Conservation (phyloP, 2,329 filamentous ascomycete species). For the Colletotrichum melonis region DNA sequence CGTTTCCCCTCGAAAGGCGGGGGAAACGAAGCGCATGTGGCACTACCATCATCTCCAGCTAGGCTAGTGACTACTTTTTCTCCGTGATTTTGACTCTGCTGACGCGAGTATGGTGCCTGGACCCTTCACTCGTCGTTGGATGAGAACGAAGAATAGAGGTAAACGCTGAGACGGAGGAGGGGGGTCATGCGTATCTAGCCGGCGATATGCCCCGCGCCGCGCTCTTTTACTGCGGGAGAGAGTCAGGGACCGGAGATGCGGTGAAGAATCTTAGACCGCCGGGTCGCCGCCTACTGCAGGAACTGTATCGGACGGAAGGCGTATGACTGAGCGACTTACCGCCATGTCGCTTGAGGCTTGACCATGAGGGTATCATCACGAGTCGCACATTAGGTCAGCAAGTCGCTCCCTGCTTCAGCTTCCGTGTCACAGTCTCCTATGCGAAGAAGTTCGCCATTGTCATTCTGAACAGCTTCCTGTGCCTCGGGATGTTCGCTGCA, state of each 20-base stretch:
- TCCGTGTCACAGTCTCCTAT: background rate
- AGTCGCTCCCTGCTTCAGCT: background rate
- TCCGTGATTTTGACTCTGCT: background rate
- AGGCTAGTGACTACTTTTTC: background rate
- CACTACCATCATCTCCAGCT: background rate
- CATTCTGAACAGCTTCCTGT: background rate
- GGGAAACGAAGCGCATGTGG: background rate
- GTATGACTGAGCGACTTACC: conserved; percentile 23
- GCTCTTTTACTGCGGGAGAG: background rate
- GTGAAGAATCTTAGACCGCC: conserved; percentile 14
- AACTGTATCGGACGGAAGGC: conserved; percentile 15
- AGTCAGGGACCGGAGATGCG: conserved; percentile 32
- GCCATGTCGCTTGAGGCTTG: background rate
- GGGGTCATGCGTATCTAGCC: conserved; percentile 22
- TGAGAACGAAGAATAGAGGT: background rate
- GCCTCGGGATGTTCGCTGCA: conserved; percentile 13
- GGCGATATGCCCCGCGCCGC: conserved; percentile 1
- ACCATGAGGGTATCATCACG: conserved; percentile 32
- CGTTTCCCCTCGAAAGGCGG: background rate
- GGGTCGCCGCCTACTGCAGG: conserved; percentile 28
- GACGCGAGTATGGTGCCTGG: conserved; percentile 13
- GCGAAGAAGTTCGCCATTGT: background rate
- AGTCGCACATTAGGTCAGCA: background rate
- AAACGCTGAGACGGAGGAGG: background rate
- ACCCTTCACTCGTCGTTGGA: background rate